Conservation (phyloP, 2,329 filamentous ascomycete genomes). For the Talaromyces sp. region DNA sequence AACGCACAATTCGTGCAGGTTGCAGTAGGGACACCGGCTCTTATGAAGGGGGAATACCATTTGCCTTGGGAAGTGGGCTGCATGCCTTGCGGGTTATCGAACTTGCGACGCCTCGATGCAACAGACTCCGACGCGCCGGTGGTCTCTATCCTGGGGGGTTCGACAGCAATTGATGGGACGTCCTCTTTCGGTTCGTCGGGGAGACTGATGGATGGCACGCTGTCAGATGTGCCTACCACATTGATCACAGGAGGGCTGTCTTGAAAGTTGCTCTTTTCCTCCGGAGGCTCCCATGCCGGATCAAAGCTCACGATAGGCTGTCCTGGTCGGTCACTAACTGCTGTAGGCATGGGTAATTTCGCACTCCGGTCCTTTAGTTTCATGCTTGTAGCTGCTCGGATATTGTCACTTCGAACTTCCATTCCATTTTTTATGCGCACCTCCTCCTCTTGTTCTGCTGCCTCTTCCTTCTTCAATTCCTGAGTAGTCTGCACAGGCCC, state of each 20-base stretch:
- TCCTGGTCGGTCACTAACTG: slow-evolving; percentile 84
- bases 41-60: slow-evolving; percentile 40
- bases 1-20: slow-evolving; percentile 79
- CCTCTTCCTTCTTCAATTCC: background rate
- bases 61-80: slow-evolving; percentile 37
- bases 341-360: slow-evolving; percentile 81
- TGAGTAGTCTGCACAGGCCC: slow-evolving; percentile 26
- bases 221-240: slow-evolving; percentile 49
- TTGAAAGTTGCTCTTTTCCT: slow-evolving; percentile 32
- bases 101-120: slow-evolving; percentile 23
- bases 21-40: slow-evolving; percentile 58
- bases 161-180: slow-evolving; percentile 36
- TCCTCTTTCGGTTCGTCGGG: slow-evolving; percentile 39
- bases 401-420: slow-evolving; percentile 82
- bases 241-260: slow-evolving; percentile 45
- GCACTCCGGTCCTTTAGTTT: slow-evolving; percentile 78
- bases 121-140: slow-evolving; percentile 21
- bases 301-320: slow-evolving; percentile 98
- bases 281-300: slow-evolving; percentile 67
- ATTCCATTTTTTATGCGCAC: slow-evolving; percentile 69
- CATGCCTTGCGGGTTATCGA: slow-evolving; percentile 30
- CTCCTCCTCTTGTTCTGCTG: slow-evolving; percentile 30
- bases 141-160: slow-evolving; percentile 15
- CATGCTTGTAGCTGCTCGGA: slow-evolving; percentile 86
- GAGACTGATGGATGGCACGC: slow-evolving; percentile 50